phyloP scores from a whole-genome alignment of 257 asterid genomes.

The Solanum ossicruentum region DNA sequence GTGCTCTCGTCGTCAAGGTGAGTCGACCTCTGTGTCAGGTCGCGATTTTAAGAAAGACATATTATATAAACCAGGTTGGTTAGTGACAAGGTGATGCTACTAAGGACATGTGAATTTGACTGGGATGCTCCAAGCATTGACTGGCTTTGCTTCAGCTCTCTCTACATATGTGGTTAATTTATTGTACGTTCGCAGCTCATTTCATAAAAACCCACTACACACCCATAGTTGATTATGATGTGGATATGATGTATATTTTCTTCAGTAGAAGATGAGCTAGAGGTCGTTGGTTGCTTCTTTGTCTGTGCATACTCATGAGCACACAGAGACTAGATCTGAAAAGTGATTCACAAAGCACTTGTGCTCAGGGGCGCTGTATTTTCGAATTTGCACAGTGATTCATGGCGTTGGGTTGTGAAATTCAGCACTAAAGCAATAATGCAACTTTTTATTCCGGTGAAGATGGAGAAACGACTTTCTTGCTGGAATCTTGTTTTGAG shows the following conservation, averaged over 20 bases:
- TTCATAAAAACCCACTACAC: neutral
- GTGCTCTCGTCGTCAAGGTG: constrained; percentile 95
- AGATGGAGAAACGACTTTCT: neutral
- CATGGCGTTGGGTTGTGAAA: neutral
- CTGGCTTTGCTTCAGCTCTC: neutral
- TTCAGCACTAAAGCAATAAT: neutral
- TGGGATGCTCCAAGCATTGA: neutral
- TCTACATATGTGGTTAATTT: neutral
- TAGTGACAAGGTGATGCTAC: constrained; percentile 53
- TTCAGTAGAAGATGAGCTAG: neutral
- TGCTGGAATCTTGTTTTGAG: neutral
- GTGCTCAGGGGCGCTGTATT: neutral
- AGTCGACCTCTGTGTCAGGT: constrained; percentile 62
- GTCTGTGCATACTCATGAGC: neutral
- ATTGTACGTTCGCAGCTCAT: neutral
- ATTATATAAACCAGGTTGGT: constrained; percentile 74
- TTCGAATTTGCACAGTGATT: neutral
- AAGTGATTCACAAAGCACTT: neutral
- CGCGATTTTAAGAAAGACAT: constrained; percentile 54
- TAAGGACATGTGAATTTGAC: neutral
- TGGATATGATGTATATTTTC: neutral
- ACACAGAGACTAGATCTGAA: neutral
- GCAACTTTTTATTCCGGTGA: neutral
- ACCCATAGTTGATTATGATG: neutral
- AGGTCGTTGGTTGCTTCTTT: neutral